Conservation (phyloP, 805 yeast species). For the Suhomyces pyralidae region DNA sequence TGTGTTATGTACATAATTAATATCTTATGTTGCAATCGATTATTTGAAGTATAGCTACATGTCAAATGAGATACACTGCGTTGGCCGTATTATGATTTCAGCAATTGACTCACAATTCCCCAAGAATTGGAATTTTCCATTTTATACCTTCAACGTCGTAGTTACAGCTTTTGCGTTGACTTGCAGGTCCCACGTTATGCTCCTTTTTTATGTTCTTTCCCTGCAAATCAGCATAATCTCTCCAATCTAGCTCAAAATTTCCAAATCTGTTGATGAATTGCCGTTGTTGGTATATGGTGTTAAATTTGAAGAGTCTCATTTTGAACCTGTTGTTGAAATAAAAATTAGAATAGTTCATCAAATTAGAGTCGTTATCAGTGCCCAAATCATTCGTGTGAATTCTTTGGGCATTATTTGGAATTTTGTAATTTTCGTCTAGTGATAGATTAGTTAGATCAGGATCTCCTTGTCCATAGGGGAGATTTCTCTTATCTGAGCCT, state of each 20-base stretch:
- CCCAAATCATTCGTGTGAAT: neutral
- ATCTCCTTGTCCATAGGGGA: slow-evolving; percentile 17
- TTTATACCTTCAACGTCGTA: slow-evolving; percentile 39
- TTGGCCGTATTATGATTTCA: neutral
- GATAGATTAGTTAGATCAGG: slow-evolving; percentile 5
- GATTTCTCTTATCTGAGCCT: neutral
- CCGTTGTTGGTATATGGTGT: slow-evolving; percentile 39
- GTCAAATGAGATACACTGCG: neutral
- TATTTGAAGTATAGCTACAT: neutral
- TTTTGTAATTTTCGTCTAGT: slow-evolving; percentile 3
- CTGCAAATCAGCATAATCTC: slow-evolving; percentile 3
- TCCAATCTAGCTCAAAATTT: slow-evolving; percentile 25
- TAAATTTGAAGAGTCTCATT: slow-evolving; percentile 35
- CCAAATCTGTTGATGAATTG: slow-evolving; percentile 43
- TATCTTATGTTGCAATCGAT: neutral
- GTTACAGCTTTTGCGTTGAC: slow-evolving; percentile 17
- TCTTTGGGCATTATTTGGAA: neutral
- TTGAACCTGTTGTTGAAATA: slow-evolving; percentile 31
- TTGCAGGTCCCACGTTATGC: neutral
- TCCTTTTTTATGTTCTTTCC: slow-evolving; percentile 5
- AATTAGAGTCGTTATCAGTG: neutral
- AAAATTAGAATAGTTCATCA: slow-evolving; percentile 32
- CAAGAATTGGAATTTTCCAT: slow-evolving; percentile 42
- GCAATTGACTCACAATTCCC: slow-evolving; percentile 22
- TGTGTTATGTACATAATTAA: neutral